A percentile compares a stretch with the other conserved stretches of the same genome.
These are phyloP conservation scores for Brasilioporus rufonigricans DNA, from an alignment of 768 basidiomycete genomes.

Conservation along the genomic window DNA sequence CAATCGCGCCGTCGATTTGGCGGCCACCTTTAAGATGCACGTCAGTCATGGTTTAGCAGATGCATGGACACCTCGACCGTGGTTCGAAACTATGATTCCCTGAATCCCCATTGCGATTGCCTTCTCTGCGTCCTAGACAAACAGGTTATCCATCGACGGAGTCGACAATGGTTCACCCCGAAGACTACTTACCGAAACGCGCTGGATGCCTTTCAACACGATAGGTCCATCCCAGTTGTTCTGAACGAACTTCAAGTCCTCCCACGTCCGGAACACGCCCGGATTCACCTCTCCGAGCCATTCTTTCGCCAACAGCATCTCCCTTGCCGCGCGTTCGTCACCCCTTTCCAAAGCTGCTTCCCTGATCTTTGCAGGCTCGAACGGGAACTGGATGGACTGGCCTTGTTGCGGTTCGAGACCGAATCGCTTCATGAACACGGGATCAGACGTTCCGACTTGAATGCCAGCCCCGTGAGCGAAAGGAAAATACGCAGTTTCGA, in stretches of 20 bases:
- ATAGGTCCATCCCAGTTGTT: conserved; percentile 78
- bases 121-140: conserved; percentile 45
- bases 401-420: conserved; percentile 38
- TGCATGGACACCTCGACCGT: conserved; percentile 20
- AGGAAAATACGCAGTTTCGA: conserved; percentile 62
- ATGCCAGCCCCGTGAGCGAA: conserved; percentile 70
- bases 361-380: conserved; percentile 45
- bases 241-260: conserved; percentile 64
- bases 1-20: conserved; percentile 80
- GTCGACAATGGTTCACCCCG: neutral
- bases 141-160: neutral
- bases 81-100: conserved; percentile 49
- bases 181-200: conserved; percentile 45
- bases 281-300: conserved; percentile 66
- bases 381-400: conserved; percentile 52
- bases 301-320: conserved; percentile 48
- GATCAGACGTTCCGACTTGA: too few relatives aligned
- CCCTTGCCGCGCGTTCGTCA: conserved; percentile 41
- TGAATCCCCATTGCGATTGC: conserved; percentile 45
- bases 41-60: neutral
- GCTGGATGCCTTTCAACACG: conserved; percentile 76
- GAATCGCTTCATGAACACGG: too few relatives aligned
- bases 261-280: conserved; percentile 65
- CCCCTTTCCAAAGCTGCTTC: conserved; percentile 43
- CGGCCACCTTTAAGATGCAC: conserved; percentile 58